Evolutionary conservation across 768 basidiomycete genomes (phyloP).

Genomic region (Lentinula detonsa): DNA sequence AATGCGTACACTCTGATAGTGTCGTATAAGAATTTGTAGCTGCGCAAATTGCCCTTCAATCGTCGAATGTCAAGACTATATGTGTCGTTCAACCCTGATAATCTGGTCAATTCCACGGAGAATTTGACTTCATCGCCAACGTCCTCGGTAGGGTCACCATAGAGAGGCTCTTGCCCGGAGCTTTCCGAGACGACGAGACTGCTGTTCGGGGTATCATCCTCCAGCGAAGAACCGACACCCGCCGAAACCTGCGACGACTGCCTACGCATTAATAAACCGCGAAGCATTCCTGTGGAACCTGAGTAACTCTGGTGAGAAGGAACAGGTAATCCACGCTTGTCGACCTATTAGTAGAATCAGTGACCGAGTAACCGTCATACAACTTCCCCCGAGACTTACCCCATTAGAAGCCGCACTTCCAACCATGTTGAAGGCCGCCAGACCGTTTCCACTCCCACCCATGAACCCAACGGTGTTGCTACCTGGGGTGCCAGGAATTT

Average conservation of each 20-base stretch:
- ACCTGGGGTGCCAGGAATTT: slow-evolving; percentile 19
- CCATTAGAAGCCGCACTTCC: slow-evolving; percentile 84
- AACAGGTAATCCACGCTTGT: slow-evolving; percentile 82
- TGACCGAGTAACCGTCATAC: neutral
- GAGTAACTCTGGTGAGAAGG: slow-evolving; percentile 72
- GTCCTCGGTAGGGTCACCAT: slow-evolving; percentile 78
- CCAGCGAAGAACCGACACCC: slow-evolving; percentile 33
- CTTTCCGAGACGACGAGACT: slow-evolving; percentile 25
- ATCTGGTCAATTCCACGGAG: slow-evolving; percentile 86
- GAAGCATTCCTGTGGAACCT: slow-evolving; percentile 72
- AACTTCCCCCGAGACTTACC: slow-evolving; percentile 40
- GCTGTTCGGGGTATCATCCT: slow-evolving; percentile 36
- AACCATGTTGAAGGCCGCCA: slow-evolving; percentile 72
- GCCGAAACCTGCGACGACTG: slow-evolving; percentile 80
- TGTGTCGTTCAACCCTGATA: slow-evolving; percentile 86
- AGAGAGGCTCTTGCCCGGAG: slow-evolving; percentile 45
- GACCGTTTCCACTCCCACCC: slow-evolving; percentile 33
- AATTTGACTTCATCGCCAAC: slow-evolving; percentile 95
- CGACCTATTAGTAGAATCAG: slow-evolving; percentile 48
- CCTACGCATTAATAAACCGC: slow-evolving; percentile 83
- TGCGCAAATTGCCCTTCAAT: slow-evolving; percentile 86
- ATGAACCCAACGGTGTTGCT: slow-evolving; percentile 35
- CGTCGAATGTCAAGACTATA: slow-evolving; percentile 90
- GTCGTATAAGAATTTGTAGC: slow-evolving; percentile 91
- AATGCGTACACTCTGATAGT: slow-evolving; percentile 72